Evolutionary conservation across 805 yeast species (phyloP).

Genomic region (Priceomyces castillae): DNA sequence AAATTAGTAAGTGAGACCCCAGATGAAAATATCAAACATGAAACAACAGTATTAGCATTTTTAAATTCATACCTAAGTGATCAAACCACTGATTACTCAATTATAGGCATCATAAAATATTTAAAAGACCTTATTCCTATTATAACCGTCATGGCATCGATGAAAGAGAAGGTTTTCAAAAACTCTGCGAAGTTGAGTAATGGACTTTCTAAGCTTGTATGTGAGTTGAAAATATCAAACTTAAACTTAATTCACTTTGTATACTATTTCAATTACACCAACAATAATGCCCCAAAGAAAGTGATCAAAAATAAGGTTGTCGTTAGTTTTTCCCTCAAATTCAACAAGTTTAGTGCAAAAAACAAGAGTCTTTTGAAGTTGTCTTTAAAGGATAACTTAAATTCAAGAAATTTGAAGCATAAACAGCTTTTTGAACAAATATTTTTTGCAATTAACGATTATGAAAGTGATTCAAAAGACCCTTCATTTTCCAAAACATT

Average conservation of each 20-base stretch:
- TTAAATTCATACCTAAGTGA: conserved; percentile 13
- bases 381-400: conserved; percentile 37
- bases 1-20: conserved; percentile 10
- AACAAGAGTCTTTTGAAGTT: conserved; percentile 23
- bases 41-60: conserved; percentile 13
- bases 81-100: conserved; percentile 12
- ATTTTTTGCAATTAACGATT: conserved; percentile 23
- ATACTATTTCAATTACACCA: conserved; percentile 26
- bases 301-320: conserved; percentile 32
- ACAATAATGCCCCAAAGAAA: conserved; percentile 28
- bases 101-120: conserved; percentile 34
- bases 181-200: conserved; percentile 21
- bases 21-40: conserved; percentile 9
- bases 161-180: conserved; percentile 14
- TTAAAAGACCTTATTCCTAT: conserved; percentile 32
- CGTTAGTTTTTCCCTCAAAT: conserved; percentile 25
- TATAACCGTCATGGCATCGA: conserved; percentile 20
- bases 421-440: conserved; percentile 38
- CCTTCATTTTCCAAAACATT: conserved; percentile 14
- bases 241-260: conserved; percentile 32
- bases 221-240: conserved; percentile 30
- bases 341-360: conserved; percentile 28
- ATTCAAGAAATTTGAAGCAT: conserved; percentile 34
- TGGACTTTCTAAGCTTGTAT: conserved; percentile 29
- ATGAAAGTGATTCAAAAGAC: conserved; percentile 12